A percentile compares a stretch with the other conserved stretches of the same genome.
These are phyloP conservation scores for Crithidia thermophila DNA, from an alignment of 208 protist genomes.

Conservation along the genomic window DNA sequence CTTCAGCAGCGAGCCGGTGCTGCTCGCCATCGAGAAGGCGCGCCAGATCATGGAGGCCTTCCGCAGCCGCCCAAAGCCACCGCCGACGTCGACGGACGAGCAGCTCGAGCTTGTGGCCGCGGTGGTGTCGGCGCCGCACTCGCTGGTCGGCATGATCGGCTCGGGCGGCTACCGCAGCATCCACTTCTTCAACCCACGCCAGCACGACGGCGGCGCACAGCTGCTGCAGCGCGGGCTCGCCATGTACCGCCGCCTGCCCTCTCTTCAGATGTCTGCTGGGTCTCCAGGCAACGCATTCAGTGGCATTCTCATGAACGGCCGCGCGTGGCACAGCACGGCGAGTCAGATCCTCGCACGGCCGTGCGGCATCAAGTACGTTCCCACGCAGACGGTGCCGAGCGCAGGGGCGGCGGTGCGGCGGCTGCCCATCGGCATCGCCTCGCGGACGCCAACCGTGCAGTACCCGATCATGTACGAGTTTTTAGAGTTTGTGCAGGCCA, in stretches of 20 bases:
- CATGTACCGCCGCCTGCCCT: constrained; percentile 45
- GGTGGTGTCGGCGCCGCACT: constrained; percentile 60
- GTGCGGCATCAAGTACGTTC: constrained; percentile 40
- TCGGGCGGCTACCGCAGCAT: constrained; percentile 38
- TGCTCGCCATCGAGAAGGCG: constrained; percentile 63
- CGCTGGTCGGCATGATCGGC: constrained; percentile 59
- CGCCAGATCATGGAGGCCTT: constrained; percentile 50
- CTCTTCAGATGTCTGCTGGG: neutral
- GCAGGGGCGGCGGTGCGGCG: neutral
- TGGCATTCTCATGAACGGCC: constrained; percentile 60
- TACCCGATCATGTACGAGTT: constrained; percentile 70
- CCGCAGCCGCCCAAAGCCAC: constrained; percentile 43
- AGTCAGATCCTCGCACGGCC: constrained; percentile 53
- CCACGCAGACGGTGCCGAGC: neutral
- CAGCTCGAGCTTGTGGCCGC: constrained; percentile 52
- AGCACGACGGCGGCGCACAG: constrained; percentile 46
- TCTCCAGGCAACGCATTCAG: constrained; percentile 22
- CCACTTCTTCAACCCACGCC: constrained; percentile 60
- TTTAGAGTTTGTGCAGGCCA: constrained; percentile 33
- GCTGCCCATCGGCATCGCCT: neutral
- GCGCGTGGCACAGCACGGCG: constrained; percentile 53
- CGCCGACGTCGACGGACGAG: constrained; percentile 21
- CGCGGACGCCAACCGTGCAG: constrained; percentile 1
- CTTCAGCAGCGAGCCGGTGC: constrained; percentile 59
- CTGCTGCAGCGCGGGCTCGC: constrained; percentile 50